Evolutionary conservation across 768 basidiomycete genomes (phyloP).

Genomic region (Tulasnella sp.): DNA sequence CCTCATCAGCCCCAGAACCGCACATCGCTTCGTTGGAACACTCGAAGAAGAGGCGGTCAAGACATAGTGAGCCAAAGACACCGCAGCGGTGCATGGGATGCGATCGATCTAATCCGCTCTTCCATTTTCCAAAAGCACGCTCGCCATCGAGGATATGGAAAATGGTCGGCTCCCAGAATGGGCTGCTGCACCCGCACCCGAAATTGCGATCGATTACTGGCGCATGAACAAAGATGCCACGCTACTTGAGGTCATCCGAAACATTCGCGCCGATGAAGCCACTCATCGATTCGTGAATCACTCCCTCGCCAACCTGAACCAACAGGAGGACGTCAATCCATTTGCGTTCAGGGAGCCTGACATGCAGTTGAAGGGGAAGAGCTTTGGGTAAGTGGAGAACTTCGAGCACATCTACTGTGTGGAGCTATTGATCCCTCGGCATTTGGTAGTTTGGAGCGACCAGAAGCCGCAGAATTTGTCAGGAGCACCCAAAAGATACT

Average conservation of each 20-base stretch:
- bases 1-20: conserved; percentile 36
- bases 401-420: too few species aligned
- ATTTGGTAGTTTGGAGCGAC: conserved; percentile 50
- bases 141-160: conserved; percentile 75
- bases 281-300: conserved; percentile 73
- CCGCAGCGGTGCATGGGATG: too few species aligned
- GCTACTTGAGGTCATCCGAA: background rate
- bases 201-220: conserved; percentile 95
- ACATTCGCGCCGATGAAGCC: background rate
- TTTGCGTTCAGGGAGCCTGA: conserved; percentile 83
- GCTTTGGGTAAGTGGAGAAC: conserved; percentile 54
- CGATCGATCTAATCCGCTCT: too few species aligned
- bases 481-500: conserved; percentile 49
- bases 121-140: too few species aligned
- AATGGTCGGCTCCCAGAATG: conserved; percentile 72
- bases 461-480: conserved; percentile 56
- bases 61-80: conserved; percentile 60
- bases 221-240: conserved; percentile 60
- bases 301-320: conserved; percentile 77
- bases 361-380: conserved; percentile 71
- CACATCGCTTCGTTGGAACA: conserved; percentile 83
- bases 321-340: conserved; percentile 72
- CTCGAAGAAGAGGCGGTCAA: conserved; percentile 92
- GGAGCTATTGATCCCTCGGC: background rate
- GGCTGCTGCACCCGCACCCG: conserved; percentile 63